Base-by-base conservation (phyloP, 352 stramenopile species). In the Phytophthora fragariae region DNA sequence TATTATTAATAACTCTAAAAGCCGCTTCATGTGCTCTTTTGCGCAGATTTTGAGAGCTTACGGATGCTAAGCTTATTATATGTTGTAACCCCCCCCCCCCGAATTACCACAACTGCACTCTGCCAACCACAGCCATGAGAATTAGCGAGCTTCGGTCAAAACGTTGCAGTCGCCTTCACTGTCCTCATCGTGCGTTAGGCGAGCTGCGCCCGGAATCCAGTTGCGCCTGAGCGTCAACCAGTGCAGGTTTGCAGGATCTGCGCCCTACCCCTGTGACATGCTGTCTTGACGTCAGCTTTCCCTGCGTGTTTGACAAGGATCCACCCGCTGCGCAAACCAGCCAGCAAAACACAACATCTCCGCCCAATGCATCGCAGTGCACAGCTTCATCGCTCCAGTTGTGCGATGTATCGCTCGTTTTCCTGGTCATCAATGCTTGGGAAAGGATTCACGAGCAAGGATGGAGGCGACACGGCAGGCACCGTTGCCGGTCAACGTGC, bases 181-280 rank as follows among this genome's bases (percentile, higher is more conserved):
- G 29, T 6, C 3, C 29, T 31, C 29, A 31, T 31, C 29, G 29
- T 31, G 29, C 29, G 29, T 31, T 31, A 31, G 29, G 29, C 29
- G 37, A 17, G 37, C 37, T 44, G 11, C 37, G 11, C 15, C 37
- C 1, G 37, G 37, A 15, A 44, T 44, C 37, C 37, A 41, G 37
- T 11, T 44, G 37, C 15, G 37, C 11, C 37, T 0, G 37, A 14
- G 35, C 29, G 35, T 39, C 35, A 39, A 39, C 9, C 35, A 39
- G 35, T 39, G 9, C 37, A 3, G 37, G 37, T 44, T 14, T 44
- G 37, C 37, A 44, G 61, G 61, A 68, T 68, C 21, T 68, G 61
- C 50, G 60, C 24, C 61, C 47, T 60, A 67, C 29, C 47, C 21
- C 49, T 68, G 61, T 59, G 31, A 59, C 61, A 60, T 60, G 57